Base-by-base conservation (phyloP, 495 filamentous ascomycete genomes). In the Penicillium arizonense region DNA sequence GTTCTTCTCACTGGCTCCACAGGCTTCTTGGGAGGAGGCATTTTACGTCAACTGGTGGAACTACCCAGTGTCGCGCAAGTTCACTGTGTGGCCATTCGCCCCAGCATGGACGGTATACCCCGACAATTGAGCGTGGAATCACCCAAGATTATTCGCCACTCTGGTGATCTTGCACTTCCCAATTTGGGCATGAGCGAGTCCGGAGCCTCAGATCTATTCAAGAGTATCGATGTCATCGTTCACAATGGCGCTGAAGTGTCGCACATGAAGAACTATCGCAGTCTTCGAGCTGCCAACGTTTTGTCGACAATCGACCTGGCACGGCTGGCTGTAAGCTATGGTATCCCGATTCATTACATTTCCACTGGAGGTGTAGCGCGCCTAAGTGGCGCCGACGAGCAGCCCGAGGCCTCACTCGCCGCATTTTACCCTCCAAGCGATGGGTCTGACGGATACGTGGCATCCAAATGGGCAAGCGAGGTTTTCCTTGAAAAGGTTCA, bases 401-500 rank as follows among this genome's bases (percentile, higher is more conserved):
- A 6, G 4, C 13, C 26, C 5, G 13, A 8, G 26, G 14, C 7
- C 0, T 44, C 42, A n/a, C n/a, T 33, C 10, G 24, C 42, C 3
- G 13, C 12, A 1, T 33, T 3, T 14, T 6, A 3, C 10, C 42
- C 42, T 3, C 3, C 40, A 3, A 28, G 4, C 14, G 42, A 44
- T 33, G 52, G 41, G 0, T 37, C 33, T 16, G 48, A 3, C 57
- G 73, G 3, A 57, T 69, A 2, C 61, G 55, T 9, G 62, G 67
- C 42, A 2, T 16, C 26, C 3, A 40, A 69, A 73, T 50, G 69
- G 64, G 3, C 74, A 76, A 51, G 54, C 79, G 43, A 82, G n/a
- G 9, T 20, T 1, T 52, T 65, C 30, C 59, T 78, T 0, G 70
- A 75, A 58, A 56, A 58, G 1, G 52, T 57, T 7, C n/a, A 26